These are phyloP conservation scores for Alternaria brassicicola DNA, from an alignment of 2,329 filamentous ascomycete species.

Conservation along the genomic window DNA sequence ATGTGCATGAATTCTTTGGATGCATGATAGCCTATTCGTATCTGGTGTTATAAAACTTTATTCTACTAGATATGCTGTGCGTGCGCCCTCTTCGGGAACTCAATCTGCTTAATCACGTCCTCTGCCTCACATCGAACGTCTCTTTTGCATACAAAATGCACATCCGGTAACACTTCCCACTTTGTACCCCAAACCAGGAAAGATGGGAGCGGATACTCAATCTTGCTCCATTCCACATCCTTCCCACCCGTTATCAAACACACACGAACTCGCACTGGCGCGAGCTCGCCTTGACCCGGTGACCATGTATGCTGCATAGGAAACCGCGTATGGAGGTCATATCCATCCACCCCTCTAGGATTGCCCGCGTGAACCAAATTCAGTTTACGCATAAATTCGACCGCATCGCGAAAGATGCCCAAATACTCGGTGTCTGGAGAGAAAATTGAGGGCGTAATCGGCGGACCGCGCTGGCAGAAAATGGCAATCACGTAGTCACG, in stretches of 20 bases:
- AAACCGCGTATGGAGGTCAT: background rate
- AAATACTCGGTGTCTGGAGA: background rate
- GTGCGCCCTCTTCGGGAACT: background rate
- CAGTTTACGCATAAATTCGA: background rate
- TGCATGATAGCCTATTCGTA: background rate
- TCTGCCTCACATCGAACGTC: background rate
- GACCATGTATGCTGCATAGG: background rate
- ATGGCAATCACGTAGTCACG: background rate
- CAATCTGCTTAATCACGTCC: background rate
- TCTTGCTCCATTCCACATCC: background rate
- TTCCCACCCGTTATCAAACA: background rate
- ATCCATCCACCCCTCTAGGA: background rate
- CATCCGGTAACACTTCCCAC: conserved; percentile 8
- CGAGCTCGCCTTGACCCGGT: background rate
- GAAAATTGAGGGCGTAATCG: background rate
- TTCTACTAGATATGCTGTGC: background rate
- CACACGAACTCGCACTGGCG: background rate
- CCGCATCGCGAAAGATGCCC: background rate
- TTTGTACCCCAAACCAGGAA: conserved; percentile 11
- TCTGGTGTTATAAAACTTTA: accelerated
- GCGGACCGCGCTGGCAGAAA: background rate
- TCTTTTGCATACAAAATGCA: conserved; percentile 4
- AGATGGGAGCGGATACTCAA: conserved; percentile 1
- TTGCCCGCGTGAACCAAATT: background rate
- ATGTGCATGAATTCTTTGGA: background rate